Base-by-base conservation (phyloP, 2,329 filamentous ascomycete species). In the Neocatenulostroma microsporum region DNA sequence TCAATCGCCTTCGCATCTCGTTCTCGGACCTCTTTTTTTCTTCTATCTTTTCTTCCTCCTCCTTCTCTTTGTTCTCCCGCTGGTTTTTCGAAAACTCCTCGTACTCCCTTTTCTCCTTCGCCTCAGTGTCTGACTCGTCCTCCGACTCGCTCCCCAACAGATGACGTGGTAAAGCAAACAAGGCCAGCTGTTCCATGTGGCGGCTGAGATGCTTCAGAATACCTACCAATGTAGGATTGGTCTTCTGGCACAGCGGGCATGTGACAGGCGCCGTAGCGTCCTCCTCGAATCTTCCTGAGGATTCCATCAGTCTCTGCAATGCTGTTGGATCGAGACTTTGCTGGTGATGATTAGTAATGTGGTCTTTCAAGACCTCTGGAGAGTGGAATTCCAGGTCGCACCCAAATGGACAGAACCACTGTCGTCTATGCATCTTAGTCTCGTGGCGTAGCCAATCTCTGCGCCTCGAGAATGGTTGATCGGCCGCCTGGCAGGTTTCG, bases 131-230 rank as follows among this genome's bases (percentile, higher is more conserved):
- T 8, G 27, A 29, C 7, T 29, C 27, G 13, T 11, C 8, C 9
- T 29, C 27, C 8, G 8, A 9, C 7, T 14, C 27, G 10, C 15
- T 14, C 8, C 7, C 27, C 9, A 29, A 14, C 8, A 29, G 14
- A 14, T 29, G 14, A 11, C 8, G 14, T 29, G 27, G 27, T 11
- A 54, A 34, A 10, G 48, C 48, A 36, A 54, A 54, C 3, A 55
- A 40, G 1, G 53, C 46, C 3, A 54, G 36, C 25, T 55, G 47
- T 21, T 55, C 44, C 17, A 52, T 46, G 32, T 55, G 50, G 20
- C 37, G 39, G 7, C 44, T 49, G 4, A 54, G 12, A 18, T 55
- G 51, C 24, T 45, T 49, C 14, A 48, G 42, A 3, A 53, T 20
- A 4, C 17, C 26, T 2, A 37, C 23, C 4, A 49, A 24, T 4